A percentile compares a stretch with the other conserved stretches of the same genome.
Conservation (phyloP, 257 asterid genomes). For the Penstemon eatonii region DNA sequence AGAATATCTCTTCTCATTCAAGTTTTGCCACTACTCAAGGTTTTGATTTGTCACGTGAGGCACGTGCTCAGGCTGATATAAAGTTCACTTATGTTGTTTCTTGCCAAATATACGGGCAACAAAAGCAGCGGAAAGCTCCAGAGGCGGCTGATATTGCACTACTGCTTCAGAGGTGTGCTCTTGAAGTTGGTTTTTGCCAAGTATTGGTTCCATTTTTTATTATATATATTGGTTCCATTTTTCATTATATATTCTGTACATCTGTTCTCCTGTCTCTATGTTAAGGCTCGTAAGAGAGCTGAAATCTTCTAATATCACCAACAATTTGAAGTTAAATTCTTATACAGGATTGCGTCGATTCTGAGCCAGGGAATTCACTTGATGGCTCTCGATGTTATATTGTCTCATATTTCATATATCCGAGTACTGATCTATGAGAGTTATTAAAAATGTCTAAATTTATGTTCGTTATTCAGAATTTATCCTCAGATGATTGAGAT, state of each 20-base stretch:
- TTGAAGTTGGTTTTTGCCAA: slow-evolving; percentile 10
- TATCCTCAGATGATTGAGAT: slow-evolving; percentile 20
- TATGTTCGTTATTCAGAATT: slow-evolving; percentile 1
- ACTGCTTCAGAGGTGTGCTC: slow-evolving; percentile 74
- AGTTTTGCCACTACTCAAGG: slow-evolving; percentile 61
- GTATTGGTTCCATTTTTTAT: neutral
- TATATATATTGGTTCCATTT: neutral
- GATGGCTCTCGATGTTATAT: neutral
- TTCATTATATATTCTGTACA: slow-evolving; percentile 6
- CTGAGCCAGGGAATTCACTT: neutral
- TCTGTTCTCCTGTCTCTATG: neutral
- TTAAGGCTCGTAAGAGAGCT: neutral
- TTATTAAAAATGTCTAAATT: neutral
- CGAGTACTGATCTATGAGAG: neutral
- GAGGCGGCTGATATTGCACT: slow-evolving; percentile 96
- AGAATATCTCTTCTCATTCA: slow-evolving; percentile 49
- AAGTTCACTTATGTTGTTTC: slow-evolving; percentile 92
- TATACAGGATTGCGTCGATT: neutral
- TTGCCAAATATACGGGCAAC: slow-evolving; percentile 99
- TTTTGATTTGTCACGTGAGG: slow-evolving; percentile 83
- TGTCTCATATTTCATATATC: neutral
- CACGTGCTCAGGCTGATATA: slow-evolving; percentile 96
- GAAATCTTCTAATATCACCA: slow-evolving; percentile 4
- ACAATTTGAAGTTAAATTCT: neutral
- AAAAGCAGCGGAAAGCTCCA: slow-evolving; percentile 87